phyloP scores from a whole-genome alignment of 2,329 filamentous ascomycete genomes.

The Byssothecium circinans region DNA sequence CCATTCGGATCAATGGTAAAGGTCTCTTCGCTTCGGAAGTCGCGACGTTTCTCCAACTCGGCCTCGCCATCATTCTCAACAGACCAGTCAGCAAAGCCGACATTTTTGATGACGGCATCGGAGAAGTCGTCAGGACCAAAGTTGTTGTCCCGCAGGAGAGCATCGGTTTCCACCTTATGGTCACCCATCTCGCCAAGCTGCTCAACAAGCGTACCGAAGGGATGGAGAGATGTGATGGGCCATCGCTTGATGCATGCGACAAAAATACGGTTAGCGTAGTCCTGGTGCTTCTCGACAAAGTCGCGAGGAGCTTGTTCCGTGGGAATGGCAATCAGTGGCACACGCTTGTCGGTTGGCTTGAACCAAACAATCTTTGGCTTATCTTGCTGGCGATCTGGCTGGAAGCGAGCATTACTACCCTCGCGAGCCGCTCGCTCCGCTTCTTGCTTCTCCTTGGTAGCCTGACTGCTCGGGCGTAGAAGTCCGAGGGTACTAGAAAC shows the following conservation, averaged over 20 bases:
- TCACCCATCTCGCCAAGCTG: conserved; percentile 97
- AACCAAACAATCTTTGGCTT: conserved; percentile 99
- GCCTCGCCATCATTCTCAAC: conserved; percentile 80
- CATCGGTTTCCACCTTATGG: conserved; percentile 95
- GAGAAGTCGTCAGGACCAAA: conserved; percentile 97
- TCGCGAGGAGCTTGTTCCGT: conserved; percentile 97
- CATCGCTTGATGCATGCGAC: conserved; percentile 99
- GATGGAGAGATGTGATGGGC: conserved; percentile 99
- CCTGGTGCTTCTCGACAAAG: conserved; percentile 97
- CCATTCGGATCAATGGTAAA: conserved; percentile 94
- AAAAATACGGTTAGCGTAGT: conserved; percentile 96
- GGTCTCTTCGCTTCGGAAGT: conserved; percentile 83
- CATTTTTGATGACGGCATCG: conserved; percentile 90
- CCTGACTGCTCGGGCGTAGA: conserved; percentile 93
- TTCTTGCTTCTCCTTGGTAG: conserved; percentile 99
- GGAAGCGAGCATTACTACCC: conserved; percentile 69
- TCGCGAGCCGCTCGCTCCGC: conserved; percentile 91
- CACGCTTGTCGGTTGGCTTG: conserved; percentile 98
- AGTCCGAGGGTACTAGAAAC: conserved; percentile 74
- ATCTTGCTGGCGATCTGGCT: conserved; percentile 84
- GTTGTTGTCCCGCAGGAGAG: conserved; percentile 96
- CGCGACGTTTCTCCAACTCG: conserved; percentile 72
- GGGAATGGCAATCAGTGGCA: conserved; percentile 95
- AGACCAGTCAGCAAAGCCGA: conserved; percentile 90
- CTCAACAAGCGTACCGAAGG: conserved; percentile 95